Evolutionary conservation across 768 basidiomycete genomes (phyloP).

Genomic region (Suillus subaureus): DNA sequence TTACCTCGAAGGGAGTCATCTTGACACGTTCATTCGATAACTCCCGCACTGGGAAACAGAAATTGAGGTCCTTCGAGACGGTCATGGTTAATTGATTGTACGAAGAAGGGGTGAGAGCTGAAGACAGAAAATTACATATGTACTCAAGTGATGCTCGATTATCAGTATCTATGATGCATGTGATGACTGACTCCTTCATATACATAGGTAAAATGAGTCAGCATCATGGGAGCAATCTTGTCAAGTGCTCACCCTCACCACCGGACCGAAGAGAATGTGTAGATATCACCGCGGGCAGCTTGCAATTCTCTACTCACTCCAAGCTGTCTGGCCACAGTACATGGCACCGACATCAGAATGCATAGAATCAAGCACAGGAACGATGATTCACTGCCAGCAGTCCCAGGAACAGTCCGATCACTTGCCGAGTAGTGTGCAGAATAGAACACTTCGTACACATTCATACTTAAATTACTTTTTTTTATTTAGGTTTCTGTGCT

Average conservation of each 20-base stretch:
- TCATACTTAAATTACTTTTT: neutral
- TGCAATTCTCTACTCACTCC: neutral
- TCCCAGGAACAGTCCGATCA: neutral
- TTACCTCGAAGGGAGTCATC: slow-evolving; percentile 50
- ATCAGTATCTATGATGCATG: neutral
- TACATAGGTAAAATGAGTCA: neutral
- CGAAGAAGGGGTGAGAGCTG: slow-evolving; percentile 7
- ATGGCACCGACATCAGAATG: neutral
- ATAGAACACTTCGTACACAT: neutral
- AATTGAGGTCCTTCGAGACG: slow-evolving; percentile 40
- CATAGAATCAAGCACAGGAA: neutral
- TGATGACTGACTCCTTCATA: neutral
- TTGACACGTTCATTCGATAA: slow-evolving; percentile 49
- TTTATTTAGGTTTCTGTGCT: neutral
- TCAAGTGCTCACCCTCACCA: neutral
- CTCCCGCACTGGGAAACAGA: slow-evolving; percentile 48
- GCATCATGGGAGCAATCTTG: neutral
- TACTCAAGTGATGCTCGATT: neutral
- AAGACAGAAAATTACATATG: neutral
- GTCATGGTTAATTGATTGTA: neutral
- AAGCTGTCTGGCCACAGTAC: neutral
- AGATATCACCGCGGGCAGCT: neutral
- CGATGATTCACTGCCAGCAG: neutral
- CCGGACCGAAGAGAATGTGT: neutral
- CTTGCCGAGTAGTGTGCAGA: neutral